A percentile compares a stretch with the other conserved stretches of the same genome.
phyloP scores from a whole-genome alignment of 148 eudicot species.

The Cornus suecica region DNA sequence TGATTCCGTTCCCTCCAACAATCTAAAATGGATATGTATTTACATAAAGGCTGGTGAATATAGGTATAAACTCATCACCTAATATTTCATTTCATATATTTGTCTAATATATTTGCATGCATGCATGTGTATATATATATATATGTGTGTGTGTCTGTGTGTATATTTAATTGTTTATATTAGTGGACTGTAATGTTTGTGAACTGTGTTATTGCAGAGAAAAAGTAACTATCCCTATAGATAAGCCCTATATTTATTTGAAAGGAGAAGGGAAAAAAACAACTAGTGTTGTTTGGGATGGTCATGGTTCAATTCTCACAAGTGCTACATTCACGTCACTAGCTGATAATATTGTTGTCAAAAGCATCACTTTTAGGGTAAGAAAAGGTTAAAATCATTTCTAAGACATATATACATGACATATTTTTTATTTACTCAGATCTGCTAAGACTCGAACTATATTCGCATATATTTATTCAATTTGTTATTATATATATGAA shows the following conservation, averaged over 20 bases:
- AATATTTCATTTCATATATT: neutral
- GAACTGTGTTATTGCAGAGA: slow-evolving; percentile 23
- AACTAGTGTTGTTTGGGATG: slow-evolving; percentile 36
- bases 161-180: neutral
- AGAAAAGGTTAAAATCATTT: too few species aligned
- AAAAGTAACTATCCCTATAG: slow-evolving; percentile 32
- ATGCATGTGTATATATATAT: neutral
- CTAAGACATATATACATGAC: too few species aligned
- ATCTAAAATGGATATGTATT: slow-evolving; percentile 33
- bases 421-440: too few species aligned
- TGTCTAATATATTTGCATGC: too few species aligned
- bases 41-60: slow-evolving; percentile 44
- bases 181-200: neutral
- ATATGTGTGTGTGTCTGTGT: neutral
- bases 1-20: slow-evolving; percentile 39
- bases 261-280: slow-evolving; percentile 27
- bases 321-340: slow-evolving; percentile 42
- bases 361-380: slow-evolving; percentile 31
- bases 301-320: slow-evolving; percentile 29
- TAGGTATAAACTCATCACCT: slow-evolving; percentile 6
- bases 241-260: slow-evolving; percentile 44
- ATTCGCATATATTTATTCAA: too few species aligned
- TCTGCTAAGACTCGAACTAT: too few species aligned
- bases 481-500: neutral
- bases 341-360: slow-evolving; percentile 45